phyloP scores from a whole-genome alignment of 2,329 filamentous ascomycete genomes.

The Epichloe coenophiala region DNA sequence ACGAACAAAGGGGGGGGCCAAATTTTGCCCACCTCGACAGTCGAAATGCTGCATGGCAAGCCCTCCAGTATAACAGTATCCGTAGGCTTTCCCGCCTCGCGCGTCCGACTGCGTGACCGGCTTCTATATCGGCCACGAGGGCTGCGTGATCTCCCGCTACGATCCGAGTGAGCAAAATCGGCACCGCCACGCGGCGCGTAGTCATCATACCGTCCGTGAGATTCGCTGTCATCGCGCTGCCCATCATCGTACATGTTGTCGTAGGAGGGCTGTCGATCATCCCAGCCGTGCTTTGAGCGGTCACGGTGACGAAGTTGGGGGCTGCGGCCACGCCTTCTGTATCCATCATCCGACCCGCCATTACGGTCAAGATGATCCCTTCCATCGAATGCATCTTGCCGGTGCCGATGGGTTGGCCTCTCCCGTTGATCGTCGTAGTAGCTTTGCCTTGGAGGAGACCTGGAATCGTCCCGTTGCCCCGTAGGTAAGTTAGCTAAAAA shows the following conservation, averaged over 20 bases:
- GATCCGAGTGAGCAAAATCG: slow-evolving; percentile 1
- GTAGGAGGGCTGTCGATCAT: slow-evolving; percentile 18
- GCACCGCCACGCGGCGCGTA: slow-evolving; percentile 8
- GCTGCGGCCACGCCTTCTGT: slow-evolving; percentile 11
- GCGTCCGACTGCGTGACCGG: slow-evolving; percentile 21
- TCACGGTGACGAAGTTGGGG: slow-evolving; percentile 7
- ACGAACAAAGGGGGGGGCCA: slow-evolving; percentile 1
- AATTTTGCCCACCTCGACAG: slow-evolving; percentile 30
- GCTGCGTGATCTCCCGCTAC: slow-evolving; percentile 13
- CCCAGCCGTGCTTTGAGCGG: slow-evolving; percentile 14
- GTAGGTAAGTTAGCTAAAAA: slow-evolving; percentile 31
- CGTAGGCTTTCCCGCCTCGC: slow-evolving; percentile 28
- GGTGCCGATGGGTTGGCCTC: slow-evolving; percentile 13
- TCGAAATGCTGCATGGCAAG: slow-evolving; percentile 32
- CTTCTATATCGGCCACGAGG: slow-evolving; percentile 16
- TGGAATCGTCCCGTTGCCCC: slow-evolving; percentile 29
- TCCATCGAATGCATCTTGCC: slow-evolving; percentile 13
- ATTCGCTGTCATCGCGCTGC: slow-evolving; percentile 12
- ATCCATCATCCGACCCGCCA: slow-evolving; percentile 16
- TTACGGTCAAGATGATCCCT: slow-evolving; percentile 12
- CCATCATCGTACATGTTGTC: slow-evolving; percentile 26
- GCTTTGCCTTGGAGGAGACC: slow-evolving; percentile 28
- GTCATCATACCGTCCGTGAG: slow-evolving; percentile 10
- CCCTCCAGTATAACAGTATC: slow-evolving; percentile 43
- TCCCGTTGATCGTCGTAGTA: slow-evolving; percentile 21